These are phyloP conservation scores for Petunia axillaris DNA, from an alignment of 257 asterid genomes.

Conservation along the genomic window DNA sequence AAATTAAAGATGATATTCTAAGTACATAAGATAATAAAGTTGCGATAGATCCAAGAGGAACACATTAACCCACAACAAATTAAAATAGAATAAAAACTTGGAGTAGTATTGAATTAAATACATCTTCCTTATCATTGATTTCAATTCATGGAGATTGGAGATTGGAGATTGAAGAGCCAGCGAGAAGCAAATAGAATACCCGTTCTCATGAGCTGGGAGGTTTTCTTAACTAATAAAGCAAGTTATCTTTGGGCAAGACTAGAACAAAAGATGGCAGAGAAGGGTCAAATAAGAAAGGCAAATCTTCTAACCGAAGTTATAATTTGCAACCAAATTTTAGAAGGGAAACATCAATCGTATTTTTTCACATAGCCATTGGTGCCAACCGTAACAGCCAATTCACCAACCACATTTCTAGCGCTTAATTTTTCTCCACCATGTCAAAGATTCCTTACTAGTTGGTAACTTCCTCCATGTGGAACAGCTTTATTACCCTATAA, in stretches of 20 bases:
- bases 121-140: not conserved
- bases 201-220: not conserved
- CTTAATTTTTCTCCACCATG: not conserved
- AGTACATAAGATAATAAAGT: too few relatives aligned
- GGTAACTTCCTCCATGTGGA: not conserved
- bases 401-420: not conserved
- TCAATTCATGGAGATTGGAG: not conserved
- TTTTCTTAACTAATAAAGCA: not conserved
- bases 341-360: not conserved
- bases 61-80: not conserved
- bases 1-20: too few relatives aligned
- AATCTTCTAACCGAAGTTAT: not conserved
- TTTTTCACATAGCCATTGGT: not conserved
- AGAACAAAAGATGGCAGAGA: too few relatives aligned
- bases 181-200: not conserved
- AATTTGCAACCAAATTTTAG: not conserved
- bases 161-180: not conserved
- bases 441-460: not conserved
- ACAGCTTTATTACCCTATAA: not conserved
- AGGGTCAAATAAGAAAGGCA: not conserved
- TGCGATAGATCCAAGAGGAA: not conserved
- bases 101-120: not conserved
- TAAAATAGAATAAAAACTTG: not conserved
- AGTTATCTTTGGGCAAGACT: too few relatives aligned
- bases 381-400: conserved; percentile 1